Evolutionary conservation across 208 protist genomes (phyloP), one percentile per base, ranked within the genome.

Genomic region (Wallacemonas sp.): DNA sequence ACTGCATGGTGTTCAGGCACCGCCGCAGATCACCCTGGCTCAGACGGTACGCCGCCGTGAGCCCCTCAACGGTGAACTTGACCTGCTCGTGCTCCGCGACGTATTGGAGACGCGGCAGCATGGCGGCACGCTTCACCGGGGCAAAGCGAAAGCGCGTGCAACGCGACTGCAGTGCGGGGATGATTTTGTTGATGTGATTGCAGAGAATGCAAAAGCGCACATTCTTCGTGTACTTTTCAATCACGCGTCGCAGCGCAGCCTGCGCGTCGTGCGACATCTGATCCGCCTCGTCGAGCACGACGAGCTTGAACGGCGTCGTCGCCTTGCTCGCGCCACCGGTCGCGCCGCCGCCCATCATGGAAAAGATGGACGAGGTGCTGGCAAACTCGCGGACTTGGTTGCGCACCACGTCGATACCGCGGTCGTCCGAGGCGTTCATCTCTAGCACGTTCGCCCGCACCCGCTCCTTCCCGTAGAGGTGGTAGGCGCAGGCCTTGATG

Each of bases 211-310:
- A 99, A 67, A 99, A 99, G 32, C 99, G 92, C 16, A 96, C 96
- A 72, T 98, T 99, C 41, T 70, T 79, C 0, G 97, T 99, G 82
- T 98, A 99, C 72, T 99, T 97, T 78, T 99, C 98, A 54, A 99
- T 99, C 1, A 99, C 89, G 59, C 98, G 86, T 36, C 98, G 90
- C 25, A 99, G 83, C n/a, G 98, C 98, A 0, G 97, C 87, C 82
- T 99, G 99, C 0, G 99, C 99, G 32, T 90, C 87, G 64, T 93
- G 82, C 8, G 98, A 99, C 98, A 99, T 99, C 32, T 98, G 93
- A 85, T 99, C 99, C 10, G 98, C 98, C 84, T 99, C 99, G 79
- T 99, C 99, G 2, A 99, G 89, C 25, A 99, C 96, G 57, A 99
- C 97, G 1, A 99, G 84, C 72, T 99, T 99, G 68, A 98, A 97